phyloP scores from a whole-genome alignment of 345 rosid genomes.

The Streptanthus diversifolius region DNA sequence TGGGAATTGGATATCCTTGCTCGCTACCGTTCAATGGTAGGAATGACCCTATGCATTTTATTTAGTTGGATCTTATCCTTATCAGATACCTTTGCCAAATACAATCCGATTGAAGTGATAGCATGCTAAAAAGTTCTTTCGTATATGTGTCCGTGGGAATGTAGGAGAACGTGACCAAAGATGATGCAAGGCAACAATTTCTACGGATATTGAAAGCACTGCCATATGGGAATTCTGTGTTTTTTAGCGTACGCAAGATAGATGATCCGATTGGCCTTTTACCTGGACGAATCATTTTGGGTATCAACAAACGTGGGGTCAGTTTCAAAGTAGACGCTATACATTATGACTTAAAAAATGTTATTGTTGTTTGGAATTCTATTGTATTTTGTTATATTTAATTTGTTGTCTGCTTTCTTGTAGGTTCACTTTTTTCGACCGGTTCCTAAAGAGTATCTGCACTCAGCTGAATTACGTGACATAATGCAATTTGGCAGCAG shows the following conservation, averaged over 20 bases:
- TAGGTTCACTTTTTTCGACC: slow-evolving; percentile 98
- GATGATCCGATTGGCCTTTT: slow-evolving; percentile 98
- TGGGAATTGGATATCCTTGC: slow-evolving; percentile 96
- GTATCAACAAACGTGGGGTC: slow-evolving; percentile 97
- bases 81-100: neutral
- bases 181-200: slow-evolving; percentile 96
- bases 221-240: slow-evolving; percentile 93
- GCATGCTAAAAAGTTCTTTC: neutral
- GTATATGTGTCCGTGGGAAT: slow-evolving; percentile 14
- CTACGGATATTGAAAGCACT: slow-evolving; percentile 71
- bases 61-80: neutral
- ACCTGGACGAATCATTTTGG: slow-evolving; percentile 88
- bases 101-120: neutral
- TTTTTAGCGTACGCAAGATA: slow-evolving; percentile 88
- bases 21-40: slow-evolving; percentile 82
- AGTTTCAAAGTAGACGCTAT: slow-evolving; percentile 30
- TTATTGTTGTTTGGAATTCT: neutral
- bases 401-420: slow-evolving; percentile 17
- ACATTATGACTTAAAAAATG: neutral
- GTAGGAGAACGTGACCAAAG: slow-evolving; percentile 87
- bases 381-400: slow-evolving; percentile 3
- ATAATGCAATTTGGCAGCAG: slow-evolving; percentile 99
- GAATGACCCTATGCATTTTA: slow-evolving; percentile 15
- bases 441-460: slow-evolving; percentile 93
- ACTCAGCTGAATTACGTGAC: slow-evolving; percentile 93